phyloP scores from a whole-genome alignment of 2,329 filamentous ascomycete genomes.

The Diaporthe sp. region DNA sequence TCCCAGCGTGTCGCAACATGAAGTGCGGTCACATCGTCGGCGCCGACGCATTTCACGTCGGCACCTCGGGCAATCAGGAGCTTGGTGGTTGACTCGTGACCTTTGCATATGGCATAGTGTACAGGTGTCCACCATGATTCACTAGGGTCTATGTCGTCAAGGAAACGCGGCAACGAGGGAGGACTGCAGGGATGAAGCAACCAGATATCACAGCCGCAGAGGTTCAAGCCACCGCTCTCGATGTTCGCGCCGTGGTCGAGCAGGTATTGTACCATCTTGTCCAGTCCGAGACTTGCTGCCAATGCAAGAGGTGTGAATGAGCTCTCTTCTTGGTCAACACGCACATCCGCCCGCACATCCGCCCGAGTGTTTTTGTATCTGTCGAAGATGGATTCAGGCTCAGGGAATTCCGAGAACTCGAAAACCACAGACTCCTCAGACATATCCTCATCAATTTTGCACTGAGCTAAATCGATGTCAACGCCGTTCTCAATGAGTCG shows the following conservation, averaged over 20 bases:
- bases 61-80: background rate
- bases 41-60: background rate
- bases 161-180: too few relatives aligned
- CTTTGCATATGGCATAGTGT: background rate
- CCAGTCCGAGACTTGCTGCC: background rate
- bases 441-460: too few relatives aligned
- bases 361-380: too few relatives aligned
- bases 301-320: constrained; percentile 7
- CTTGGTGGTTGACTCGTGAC: background rate
- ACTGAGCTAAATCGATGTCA: constrained; percentile 12
- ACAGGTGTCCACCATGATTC: background rate
- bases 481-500: background rate
- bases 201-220: too few relatives aligned
- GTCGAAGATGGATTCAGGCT: too few relatives aligned
- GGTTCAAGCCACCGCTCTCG: too few relatives aligned
- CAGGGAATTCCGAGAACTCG: too few relatives aligned
- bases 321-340: too few relatives aligned
- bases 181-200: too few relatives aligned
- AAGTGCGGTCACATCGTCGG: too few relatives aligned
- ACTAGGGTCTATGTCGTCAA: too few relatives aligned
- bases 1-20: background rate
- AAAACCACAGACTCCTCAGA: background rate
- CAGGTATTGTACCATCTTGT: background rate
- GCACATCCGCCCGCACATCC: too few relatives aligned
- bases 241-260: background rate